Base-by-base conservation (phyloP, 2,329 filamentous ascomycete species). In the Trichoderma sp. region DNA sequence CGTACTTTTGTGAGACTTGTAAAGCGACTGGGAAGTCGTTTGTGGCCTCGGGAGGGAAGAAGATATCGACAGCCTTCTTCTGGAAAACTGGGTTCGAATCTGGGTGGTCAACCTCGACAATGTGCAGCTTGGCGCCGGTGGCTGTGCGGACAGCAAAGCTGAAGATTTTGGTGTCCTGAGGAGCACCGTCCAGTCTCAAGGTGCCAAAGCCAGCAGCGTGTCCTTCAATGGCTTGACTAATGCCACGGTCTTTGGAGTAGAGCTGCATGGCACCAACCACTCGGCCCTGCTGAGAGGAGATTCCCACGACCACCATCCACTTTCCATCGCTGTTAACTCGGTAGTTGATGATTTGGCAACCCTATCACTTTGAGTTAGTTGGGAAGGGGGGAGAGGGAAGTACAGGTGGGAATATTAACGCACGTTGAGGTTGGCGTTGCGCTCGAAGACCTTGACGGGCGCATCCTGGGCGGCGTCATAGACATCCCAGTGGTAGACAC, bases 341-440 rank as follows among this genome's bases (percentile, higher is more conserved):
- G 85, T 99, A 99, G 86, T 98, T 99, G 89, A 99, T 99, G 83
- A 99, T 99, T 89, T 99, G 96, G 84, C 94, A 97, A 76, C 92
- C 92, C 93, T 97, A 78, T 71, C 47, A 36, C 15, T 34, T 14
- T n/a, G 61, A 3, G 51, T 71, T 66, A 71, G 69, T 18, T 11
- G 14, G 43, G 62, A 24, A 15, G 68, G 30, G 24, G 6, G 21
- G 21, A 15, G n/a, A 21, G 8, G 11, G 36, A 66, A 26, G 39
- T 62, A 51, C 53, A 24, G 21, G 14, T 15, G n/a, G n/a, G 30
- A 6, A 51, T 3, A 21, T 62, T 61, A 21, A 86, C 92, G 76
- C 87, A 96, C 94, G 77, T 88, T 89, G 71, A 99, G 89, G 81
- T 97, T 98, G 76, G 92, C 88, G 80, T 98, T 96, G 79, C 96